Evolutionary conservation across 2,329 filamentous ascomycete species (phyloP), one percentile per base, ranked within the genome.

Genomic region (Calonectria naviculata): DNA sequence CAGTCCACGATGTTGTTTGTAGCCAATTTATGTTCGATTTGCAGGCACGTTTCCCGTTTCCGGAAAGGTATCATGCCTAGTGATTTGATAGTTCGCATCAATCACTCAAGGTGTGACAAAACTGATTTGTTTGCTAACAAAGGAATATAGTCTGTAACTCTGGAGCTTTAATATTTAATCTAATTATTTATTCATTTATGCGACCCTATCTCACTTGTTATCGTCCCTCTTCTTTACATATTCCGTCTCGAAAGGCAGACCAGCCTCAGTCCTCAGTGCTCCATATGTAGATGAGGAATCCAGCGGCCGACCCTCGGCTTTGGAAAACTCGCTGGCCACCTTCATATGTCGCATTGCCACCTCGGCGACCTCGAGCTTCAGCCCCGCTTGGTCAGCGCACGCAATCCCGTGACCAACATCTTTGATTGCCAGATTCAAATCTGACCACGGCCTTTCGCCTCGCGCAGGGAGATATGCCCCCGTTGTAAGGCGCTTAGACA

Each of bases 231-330:
- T 62, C 70, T 78, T 82, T 0, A 84, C 77, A 12, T 80, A 31
- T 4, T 84, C 81, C 2, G 79, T 86, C 74, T 86, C 83, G 76
- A 88, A 89, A 0, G 80, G 74, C 19, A 88, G 67, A 0, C 85
- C 86, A 2, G 85, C 83, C 65, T 85, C 80, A 63, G 74, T 72
- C 52, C 87, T 81, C 28, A 89, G 75, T 28, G 86, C 77, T 1
- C 87, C 88, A 78, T 86, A 89, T 76, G 89, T 82, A n/a, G 84
- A 83, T 12, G 85, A 87, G 12, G 86, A 88, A 78, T 89, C 88
- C 29, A 89, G 74, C 2, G 77, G 74, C 47, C 86, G 79, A 0
- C 73, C 79, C 7, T 78, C 80, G 15, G 78, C 70, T 4, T 81
- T 78, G 0, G 82, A 83, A 73, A 81, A 86, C 1, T 42, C 56